A percentile compares a stretch with the other conserved stretches of the same genome.
Evolutionary conservation across 108 stramenopile species (phyloP).

Genomic region (Skeletonema potamos): DNA sequence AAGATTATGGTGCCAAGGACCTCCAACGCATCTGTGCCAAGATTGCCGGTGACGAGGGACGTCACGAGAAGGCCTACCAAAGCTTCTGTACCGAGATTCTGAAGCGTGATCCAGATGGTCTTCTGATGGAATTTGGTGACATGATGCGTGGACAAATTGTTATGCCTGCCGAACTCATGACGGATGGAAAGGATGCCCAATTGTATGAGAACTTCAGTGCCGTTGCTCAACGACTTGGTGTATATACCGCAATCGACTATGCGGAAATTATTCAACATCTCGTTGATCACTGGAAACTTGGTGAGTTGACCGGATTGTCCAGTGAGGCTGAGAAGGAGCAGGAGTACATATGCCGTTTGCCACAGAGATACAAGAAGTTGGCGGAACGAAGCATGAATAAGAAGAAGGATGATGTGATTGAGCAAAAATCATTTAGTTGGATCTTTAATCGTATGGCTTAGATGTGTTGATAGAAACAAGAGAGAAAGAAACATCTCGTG

Average conservation of each 20-base stretch:
- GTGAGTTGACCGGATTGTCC: constrained; percentile 72
- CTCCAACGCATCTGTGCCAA: constrained; percentile 81
- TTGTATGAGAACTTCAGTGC: constrained; percentile 86
- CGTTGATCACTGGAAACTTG: constrained; percentile 82
- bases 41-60: constrained; percentile 91
- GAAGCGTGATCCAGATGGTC: constrained; percentile 84
- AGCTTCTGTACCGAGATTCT: constrained; percentile 80
- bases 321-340: constrained; percentile 80
- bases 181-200: constrained; percentile 73
- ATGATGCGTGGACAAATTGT: constrained; percentile 89
- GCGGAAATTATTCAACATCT: constrained; percentile 90
- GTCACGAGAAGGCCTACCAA: constrained; percentile 94
- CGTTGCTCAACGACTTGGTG: constrained; percentile 82
- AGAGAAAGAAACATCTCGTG: neutral
- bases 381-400: constrained; percentile 89
- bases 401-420: constrained; percentile 73
- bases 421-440: constrained; percentile 71
- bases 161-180: constrained; percentile 93
- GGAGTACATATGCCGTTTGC: constrained; percentile 85
- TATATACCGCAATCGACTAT: constrained; percentile 93
- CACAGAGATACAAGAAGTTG: constrained; percentile 79
- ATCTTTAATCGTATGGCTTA: constrained; percentile 75
- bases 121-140: constrained; percentile 80
- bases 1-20: constrained; percentile 66
- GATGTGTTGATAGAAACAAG: neutral